Evolutionary conservation across 2,329 filamentous ascomycete species (phyloP).

Genomic region (Ambrosiella xylebori): DNA sequence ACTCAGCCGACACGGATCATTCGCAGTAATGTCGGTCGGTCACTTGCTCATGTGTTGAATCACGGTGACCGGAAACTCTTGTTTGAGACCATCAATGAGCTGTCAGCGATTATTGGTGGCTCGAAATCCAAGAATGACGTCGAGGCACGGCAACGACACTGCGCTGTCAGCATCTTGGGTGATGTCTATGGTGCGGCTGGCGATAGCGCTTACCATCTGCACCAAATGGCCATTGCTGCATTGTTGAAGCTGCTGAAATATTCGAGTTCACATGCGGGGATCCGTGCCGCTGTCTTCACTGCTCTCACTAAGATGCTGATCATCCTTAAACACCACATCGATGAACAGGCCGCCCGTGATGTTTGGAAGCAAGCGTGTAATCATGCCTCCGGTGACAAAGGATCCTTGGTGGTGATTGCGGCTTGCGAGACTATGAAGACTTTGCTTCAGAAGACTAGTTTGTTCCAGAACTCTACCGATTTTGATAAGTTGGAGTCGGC

Average conservation of each 20-base stretch:
- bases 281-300: slow-evolving; percentile 61
- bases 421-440: slow-evolving; percentile 66
- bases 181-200: slow-evolving; percentile 83
- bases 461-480: slow-evolving; percentile 76
- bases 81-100: slow-evolving; percentile 86
- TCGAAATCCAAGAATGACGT: slow-evolving; percentile 60
- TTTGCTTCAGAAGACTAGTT: slow-evolving; percentile 53
- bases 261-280: slow-evolving; percentile 61
- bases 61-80: slow-evolving; percentile 81
- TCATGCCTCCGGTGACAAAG: slow-evolving; percentile 63
- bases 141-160: slow-evolving; percentile 67
- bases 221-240: slow-evolving; percentile 53
- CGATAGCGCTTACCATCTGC: slow-evolving; percentile 76
- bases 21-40: slow-evolving; percentile 72
- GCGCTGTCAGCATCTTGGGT: slow-evolving; percentile 71
- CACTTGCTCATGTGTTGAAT: slow-evolving; percentile 64
- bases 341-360: slow-evolving; percentile 73
- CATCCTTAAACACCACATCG: slow-evolving; percentile 60
- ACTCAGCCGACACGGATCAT: slow-evolving; percentile 77
- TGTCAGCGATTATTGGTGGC: slow-evolving; percentile 53
- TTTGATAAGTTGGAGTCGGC: slow-evolving; percentile 75
- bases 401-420: slow-evolving; percentile 58
- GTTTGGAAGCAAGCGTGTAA: slow-evolving; percentile 83
- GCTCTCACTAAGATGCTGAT: slow-evolving; percentile 58
- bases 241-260: slow-evolving; percentile 66